Base-by-base conservation (phyloP, 2,329 filamentous ascomycete species). In the Thielaviopsis cerberus region DNA sequence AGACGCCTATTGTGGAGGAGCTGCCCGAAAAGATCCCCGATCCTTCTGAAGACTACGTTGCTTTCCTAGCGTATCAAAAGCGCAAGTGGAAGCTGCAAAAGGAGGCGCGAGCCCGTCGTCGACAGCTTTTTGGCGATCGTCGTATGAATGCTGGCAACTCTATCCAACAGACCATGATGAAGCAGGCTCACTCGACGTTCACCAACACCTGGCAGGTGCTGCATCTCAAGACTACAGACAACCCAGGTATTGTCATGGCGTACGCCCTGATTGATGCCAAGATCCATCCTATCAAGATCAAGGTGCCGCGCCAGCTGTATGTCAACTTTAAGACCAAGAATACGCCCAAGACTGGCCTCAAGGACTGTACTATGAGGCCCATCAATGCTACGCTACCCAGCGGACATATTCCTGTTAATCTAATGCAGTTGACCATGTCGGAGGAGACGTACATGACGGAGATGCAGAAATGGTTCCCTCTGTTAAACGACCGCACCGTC, bases 71-170 rank as follows among this genome's bases (percentile, higher is more conserved):
- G 66, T 97, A 97, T 66, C 92, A 98, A 68, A 99, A 99, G 71
- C 82, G 90, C 72, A 98, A 98, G 70, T 99, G 92, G 92, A 96
- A 91, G 73, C 85, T 97, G 41, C 92, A 99, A 68, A 94, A 89
- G 66, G 86, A 94, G 68, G 89, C 91, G 34, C 82, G 92, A 23
- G 77, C 84, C 61, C 83, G 91, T 51, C 79, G 94, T 62, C 81
- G 91, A 54, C 92, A 98, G 68, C 75, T 98, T 0, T 98, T 98
- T 65, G 92, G 92, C 61, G 91, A 98, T 65, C 83, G 85, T 59
- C 79, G 83, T 61, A 74, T 74, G 11, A 64, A 67, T 48, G 63
- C 65, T 7, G 55, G 57, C 11, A 84, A 83, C 58, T 78, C 70
- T 66, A 78, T 85, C 63, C 79, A 82, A 64, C 77, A 80, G 61